These are phyloP conservation scores for Schizophyllum amplum DNA, from an alignment of 1,284 basidiomycete genomes.

Conservation along the genomic window DNA sequence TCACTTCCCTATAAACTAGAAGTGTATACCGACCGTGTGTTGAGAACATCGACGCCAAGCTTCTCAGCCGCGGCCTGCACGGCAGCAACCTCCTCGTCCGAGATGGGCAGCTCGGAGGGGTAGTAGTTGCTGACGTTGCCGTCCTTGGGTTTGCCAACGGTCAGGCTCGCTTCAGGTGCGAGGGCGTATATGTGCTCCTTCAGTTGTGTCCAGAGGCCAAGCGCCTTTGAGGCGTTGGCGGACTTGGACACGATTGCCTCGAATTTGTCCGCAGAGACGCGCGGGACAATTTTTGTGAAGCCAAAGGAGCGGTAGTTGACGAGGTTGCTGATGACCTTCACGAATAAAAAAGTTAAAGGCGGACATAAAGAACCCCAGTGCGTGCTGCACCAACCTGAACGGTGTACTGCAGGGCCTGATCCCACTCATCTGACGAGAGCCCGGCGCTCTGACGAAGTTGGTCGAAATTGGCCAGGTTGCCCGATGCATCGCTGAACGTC, in stretches of 20 bases:
- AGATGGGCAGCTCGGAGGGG: slow-evolving; percentile 51
- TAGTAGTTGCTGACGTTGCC: slow-evolving; percentile 83
- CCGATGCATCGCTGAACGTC: slow-evolving; percentile 51
- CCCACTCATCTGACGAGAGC: slow-evolving; percentile 54
- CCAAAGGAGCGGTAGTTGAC: slow-evolving; percentile 78
- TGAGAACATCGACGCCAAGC: slow-evolving; percentile 63
- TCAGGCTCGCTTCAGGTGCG: slow-evolving; percentile 54
- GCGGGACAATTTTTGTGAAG: slow-evolving; percentile 77
- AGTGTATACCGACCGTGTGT: slow-evolving; percentile 56
- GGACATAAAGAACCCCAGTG: background rate
- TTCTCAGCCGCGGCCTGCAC: slow-evolving; percentile 71
- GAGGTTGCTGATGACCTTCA: slow-evolving; percentile 65
- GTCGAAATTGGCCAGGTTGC: slow-evolving; percentile 48
- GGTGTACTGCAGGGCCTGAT: slow-evolving; percentile 61
- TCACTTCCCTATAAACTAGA: background rate
- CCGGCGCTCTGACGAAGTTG: slow-evolving; percentile 45
- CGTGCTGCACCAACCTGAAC: slow-evolving; percentile 43
- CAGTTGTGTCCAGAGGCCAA: slow-evolving; percentile 60
- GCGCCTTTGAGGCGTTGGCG: slow-evolving; percentile 44
- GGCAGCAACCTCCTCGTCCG: slow-evolving; percentile 66
- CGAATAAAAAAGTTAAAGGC: slow-evolving; percentile 6
- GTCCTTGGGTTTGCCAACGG: slow-evolving; percentile 68
- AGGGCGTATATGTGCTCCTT: slow-evolving; percentile 65
- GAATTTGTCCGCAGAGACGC: slow-evolving; percentile 54
- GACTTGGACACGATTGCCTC: slow-evolving; percentile 54